A percentile compares a stretch with the other conserved stretches of the same genome.
Evolutionary conservation across 352 stramenopile species (phyloP).

Genomic region (Globisporangium nagaii): DNA sequence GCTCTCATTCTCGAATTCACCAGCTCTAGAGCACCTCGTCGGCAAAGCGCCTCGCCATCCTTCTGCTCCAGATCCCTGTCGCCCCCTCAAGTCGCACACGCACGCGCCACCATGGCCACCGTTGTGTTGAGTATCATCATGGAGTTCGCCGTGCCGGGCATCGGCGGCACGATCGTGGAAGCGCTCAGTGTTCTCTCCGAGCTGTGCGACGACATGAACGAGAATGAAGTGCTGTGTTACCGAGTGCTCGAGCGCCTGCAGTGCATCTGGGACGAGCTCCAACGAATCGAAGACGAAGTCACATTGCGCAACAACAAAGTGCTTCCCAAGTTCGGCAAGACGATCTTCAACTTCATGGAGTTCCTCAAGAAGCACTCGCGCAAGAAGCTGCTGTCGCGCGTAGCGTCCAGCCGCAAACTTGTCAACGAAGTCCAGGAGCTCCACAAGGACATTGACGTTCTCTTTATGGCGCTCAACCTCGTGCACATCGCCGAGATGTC

Average conservation of each 20-base stretch:
- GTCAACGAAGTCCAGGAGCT: conserved; percentile 9
- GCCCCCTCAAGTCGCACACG: no score
- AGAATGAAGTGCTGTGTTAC: conserved; percentile 14
- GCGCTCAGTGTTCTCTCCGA: no score
- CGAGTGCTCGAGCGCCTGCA: conserved; percentile 16
- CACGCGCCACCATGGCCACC: no score
- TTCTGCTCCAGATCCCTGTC: no score
- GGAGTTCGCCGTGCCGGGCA: no score
- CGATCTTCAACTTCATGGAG: conserved; percentile 25
- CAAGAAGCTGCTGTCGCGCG: conserved; percentile 14
- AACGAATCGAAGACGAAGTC: conserved; percentile 28
- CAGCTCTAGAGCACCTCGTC: no score
- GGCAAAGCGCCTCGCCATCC: no score
- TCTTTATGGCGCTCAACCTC: conserved; percentile 17
- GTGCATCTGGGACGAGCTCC: conserved; percentile 28
- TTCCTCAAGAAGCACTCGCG: conserved; percentile 16
- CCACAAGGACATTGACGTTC: conserved; percentile 16
- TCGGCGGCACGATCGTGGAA: no score
- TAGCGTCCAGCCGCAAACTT: conserved; percentile 11
- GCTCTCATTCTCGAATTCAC: no score
- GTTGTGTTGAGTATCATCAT: no score
- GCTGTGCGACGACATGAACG: conserved; percentile 23
- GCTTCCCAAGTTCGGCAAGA: conserved; percentile 26
- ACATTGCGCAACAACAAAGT: conserved; percentile 26
- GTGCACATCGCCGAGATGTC: conserved; percentile 18